These are phyloP conservation scores for Erythrobasidium yunnanense DNA, from an alignment of 768 basidiomycete genomes.

Conservation along the genomic window DNA sequence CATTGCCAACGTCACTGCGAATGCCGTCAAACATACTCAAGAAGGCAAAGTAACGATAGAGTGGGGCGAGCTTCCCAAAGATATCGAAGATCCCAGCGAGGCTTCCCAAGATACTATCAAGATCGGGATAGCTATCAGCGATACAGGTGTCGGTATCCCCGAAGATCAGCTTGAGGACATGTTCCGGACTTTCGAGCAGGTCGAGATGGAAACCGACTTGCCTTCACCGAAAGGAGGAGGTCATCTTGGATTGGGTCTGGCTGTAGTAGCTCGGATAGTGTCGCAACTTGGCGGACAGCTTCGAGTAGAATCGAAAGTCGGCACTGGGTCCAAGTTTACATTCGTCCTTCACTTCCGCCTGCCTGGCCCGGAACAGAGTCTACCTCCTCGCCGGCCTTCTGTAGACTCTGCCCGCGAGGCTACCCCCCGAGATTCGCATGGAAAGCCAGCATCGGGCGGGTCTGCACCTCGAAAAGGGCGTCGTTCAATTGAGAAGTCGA, in stretches of 20 bases:
- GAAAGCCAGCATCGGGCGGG: no score
- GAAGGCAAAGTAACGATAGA: conserved; percentile 54
- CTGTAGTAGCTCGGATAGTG: conserved; percentile 69
- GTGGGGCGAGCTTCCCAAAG: conserved; percentile 61
- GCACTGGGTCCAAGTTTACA: conserved; percentile 60
- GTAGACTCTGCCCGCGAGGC: no score
- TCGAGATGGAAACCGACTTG: conserved; percentile 47
- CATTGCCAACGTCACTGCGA: conserved; percentile 50
- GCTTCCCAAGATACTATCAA: conserved; percentile 3
- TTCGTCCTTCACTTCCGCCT: conserved; percentile 58
- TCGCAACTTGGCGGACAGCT: conserved; percentile 69
- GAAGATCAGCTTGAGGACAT: conserved; percentile 59
- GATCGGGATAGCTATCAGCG: conserved; percentile 33
- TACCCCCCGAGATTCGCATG: no score
- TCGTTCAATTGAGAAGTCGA: neutral
- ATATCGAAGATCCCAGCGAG: conserved; percentile 15
- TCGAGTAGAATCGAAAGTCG: conserved; percentile 61
- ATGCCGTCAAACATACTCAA: conserved; percentile 59
- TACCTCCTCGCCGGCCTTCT: no score
- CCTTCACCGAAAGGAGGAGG: neutral
- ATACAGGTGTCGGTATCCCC: conserved; percentile 51
- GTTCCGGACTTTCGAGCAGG: conserved; percentile 69
- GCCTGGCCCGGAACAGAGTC: conserved; percentile 12
- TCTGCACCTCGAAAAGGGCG: neutral
- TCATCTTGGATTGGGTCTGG: conserved; percentile 56